Evolutionary conservation across 306 rosid species (phyloP).

Genomic region (Castanea mollissima): DNA sequence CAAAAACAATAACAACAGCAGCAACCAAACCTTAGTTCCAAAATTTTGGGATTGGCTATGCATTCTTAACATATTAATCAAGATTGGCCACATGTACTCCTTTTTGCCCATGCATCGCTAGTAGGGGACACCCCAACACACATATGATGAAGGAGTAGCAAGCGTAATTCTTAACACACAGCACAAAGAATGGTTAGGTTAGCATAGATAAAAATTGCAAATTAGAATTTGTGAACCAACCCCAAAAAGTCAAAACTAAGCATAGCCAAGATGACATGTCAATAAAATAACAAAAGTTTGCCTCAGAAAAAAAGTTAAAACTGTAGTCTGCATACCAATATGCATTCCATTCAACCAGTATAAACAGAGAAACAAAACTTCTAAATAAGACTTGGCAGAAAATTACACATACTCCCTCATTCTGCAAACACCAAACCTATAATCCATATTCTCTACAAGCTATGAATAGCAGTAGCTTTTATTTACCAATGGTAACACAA

Average conservation of each 20-base stretch:
- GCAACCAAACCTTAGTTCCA: no score
- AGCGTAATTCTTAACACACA: background rate
- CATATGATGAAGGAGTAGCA: background rate
- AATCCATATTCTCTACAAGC: background rate
- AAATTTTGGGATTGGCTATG: no score
- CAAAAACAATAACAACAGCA: no score
- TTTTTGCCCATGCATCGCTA: no score
- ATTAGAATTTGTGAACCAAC: no score
- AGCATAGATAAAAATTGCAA: background rate
- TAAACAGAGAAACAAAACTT: background rate
- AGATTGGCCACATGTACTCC: no score
- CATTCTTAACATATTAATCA: no score
- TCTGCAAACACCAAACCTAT: background rate
- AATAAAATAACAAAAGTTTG: background rate
- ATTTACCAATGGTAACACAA: background rate
- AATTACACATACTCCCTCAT: background rate
- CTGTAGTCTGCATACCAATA: background rate
- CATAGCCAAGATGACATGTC: background rate
- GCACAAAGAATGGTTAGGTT: background rate
- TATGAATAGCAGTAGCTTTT: background rate
- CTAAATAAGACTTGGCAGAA: background rate
- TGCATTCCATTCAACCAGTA: background rate
- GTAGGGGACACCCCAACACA: no score
- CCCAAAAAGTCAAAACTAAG: background rate
- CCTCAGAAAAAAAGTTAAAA: background rate